Evolutionary conservation across 352 stramenopile species (phyloP).

Genomic region (Phytophthora crassamura): DNA sequence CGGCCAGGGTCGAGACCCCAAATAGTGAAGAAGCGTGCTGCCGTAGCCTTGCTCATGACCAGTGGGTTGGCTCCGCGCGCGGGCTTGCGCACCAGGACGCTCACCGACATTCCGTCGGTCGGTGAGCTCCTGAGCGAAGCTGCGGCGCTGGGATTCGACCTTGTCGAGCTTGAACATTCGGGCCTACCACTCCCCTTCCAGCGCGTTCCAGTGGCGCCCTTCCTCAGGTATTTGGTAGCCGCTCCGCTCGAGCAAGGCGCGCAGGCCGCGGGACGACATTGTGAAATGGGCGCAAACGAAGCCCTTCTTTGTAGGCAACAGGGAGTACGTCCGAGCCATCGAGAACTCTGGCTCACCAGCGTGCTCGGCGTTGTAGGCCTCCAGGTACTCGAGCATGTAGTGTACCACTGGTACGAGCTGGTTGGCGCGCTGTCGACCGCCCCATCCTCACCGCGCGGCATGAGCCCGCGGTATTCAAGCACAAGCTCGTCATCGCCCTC

Average conservation of each 20-base stretch:
- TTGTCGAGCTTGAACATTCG: constrained; percentile 24
- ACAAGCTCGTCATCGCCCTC: too few species aligned
- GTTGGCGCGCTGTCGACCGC: too few species aligned
- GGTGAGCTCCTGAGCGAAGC: background rate
- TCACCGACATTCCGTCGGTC: constrained; percentile 20
- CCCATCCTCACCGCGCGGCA: too few species aligned
- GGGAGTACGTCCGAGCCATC: constrained; percentile 14
- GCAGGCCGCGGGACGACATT: constrained; percentile 16
- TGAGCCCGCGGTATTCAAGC: too few species aligned
- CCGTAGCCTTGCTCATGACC: background rate
- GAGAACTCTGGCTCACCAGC: background rate
- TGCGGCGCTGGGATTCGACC: background rate
- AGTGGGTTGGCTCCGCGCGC: background rate
- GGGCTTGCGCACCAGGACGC: constrained; percentile 25
- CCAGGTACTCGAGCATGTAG: too few species aligned
- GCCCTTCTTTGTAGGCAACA: constrained; percentile 23
- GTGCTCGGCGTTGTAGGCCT: constrained; percentile 3
- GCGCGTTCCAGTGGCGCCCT: background rate
- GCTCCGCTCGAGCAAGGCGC: constrained; percentile 6
- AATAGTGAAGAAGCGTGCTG: background rate
- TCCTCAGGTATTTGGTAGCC: background rate
- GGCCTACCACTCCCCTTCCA: background rate
- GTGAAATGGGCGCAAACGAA: constrained; percentile 32
- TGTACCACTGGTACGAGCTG: too few species aligned
- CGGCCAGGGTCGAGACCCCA: constrained; percentile 25